Evolutionary conservation across 441 rosid genomes (phyloP).

Genomic region (Omphalea diandra): DNA sequence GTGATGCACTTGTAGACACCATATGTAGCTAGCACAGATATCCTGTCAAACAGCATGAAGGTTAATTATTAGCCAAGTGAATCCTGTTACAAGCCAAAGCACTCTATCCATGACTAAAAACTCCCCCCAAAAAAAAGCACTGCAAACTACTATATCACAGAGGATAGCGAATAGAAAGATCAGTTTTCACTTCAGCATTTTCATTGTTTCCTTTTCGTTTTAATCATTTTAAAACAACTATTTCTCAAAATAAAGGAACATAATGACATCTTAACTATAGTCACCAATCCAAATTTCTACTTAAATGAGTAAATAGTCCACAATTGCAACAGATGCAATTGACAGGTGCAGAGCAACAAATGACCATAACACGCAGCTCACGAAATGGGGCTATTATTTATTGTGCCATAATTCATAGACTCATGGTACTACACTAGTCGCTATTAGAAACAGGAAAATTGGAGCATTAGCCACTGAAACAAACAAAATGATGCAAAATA

Average conservation of each 20-base stretch:
- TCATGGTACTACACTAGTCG: not conserved
- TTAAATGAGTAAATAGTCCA: not conserved
- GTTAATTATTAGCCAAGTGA: conserved; percentile 8
- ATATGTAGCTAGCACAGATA: conserved; percentile 21
- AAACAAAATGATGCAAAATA: not conserved
- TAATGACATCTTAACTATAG: not conserved
- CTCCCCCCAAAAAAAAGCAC: not conserved
- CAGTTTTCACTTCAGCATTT: not conserved
- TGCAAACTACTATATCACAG: too few species aligned
- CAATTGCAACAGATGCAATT: not conserved
- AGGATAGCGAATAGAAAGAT: too few species aligned
- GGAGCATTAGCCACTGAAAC: not conserved
- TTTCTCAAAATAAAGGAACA: not conserved
- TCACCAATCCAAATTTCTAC: not conserved
- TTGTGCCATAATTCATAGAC: too few species aligned
- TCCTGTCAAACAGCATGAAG: conserved; percentile 18
- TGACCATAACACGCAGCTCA: not conserved
- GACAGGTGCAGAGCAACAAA: not conserved
- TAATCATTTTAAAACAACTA: not conserved
- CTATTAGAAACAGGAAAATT: not conserved
- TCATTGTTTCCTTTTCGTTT: too few species aligned
- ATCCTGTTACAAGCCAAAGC: too few species aligned
- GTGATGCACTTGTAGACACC: conserved; percentile 35
- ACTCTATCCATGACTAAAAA: not conserved
- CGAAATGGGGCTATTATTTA: not conserved